Conservation (phyloP, 192 early-diverging fungal genomes). For the Backusella tarrabulga region DNA sequence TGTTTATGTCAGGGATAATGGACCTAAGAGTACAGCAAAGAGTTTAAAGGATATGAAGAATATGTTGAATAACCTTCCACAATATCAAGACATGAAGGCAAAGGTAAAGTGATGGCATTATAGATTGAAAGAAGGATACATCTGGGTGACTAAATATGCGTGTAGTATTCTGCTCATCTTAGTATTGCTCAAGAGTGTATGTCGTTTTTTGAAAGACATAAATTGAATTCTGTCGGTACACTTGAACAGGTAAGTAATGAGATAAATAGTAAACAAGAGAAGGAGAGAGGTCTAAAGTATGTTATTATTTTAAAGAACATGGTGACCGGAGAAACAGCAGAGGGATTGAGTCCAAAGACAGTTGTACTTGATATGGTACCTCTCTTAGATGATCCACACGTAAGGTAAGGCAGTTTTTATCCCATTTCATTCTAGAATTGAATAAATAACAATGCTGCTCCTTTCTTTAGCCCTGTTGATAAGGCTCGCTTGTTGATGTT, state of each 20-base stretch:
- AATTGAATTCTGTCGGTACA: constrained; percentile 64
- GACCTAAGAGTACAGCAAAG: constrained; percentile 52
- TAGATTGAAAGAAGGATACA: background rate
- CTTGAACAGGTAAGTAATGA: constrained; percentile 65
- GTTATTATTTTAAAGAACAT: constrained; percentile 48
- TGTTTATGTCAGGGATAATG: background rate
- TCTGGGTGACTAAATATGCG: background rate
- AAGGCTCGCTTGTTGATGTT: constrained; percentile 80
- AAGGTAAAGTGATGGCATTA: constrained; percentile 32
- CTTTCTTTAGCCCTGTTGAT: constrained; percentile 44
- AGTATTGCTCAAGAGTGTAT: constrained; percentile 87
- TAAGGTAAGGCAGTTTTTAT: constrained; percentile 5
- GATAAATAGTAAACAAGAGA: background rate
- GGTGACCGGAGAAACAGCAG: constrained; percentile 76
- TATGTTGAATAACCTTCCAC: constrained; percentile 77
- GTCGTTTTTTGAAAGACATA: constrained; percentile 65
- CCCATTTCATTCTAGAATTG: background rate
- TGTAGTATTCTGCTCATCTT: constrained; percentile 76
- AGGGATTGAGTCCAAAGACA: constrained; percentile 70
- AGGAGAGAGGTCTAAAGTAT: background rate
- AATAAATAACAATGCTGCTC: background rate
- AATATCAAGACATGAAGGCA: constrained; percentile 83
- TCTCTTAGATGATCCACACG: constrained; percentile 68
- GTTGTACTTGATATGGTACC: constrained; percentile 80
- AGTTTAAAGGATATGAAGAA: constrained; percentile 85